phyloP scores from a whole-genome alignment of 345 rosid species.

The Lepidium didymum region DNA sequence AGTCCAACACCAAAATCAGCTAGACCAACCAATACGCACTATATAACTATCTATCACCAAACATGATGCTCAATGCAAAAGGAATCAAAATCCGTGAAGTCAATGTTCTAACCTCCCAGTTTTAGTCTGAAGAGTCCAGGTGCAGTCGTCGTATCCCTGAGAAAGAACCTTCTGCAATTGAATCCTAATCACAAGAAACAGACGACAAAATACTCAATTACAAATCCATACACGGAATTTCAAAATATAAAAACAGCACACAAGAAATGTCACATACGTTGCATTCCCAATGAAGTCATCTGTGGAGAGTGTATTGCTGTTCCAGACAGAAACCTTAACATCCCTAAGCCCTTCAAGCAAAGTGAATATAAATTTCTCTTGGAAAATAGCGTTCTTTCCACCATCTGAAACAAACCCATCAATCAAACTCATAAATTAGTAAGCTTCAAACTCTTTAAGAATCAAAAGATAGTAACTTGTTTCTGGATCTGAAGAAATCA shows the following conservation, averaged over 20 bases:
- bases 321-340: slow-evolving; percentile 55
- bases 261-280: slow-evolving; percentile 40
- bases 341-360: slow-evolving; percentile 83
- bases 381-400: slow-evolving; percentile 69
- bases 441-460: not conserved
- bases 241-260: not conserved
- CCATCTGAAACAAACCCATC: slow-evolving; percentile 51
- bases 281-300: slow-evolving; percentile 87
- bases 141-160: slow-evolving; percentile 64
- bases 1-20: not conserved
- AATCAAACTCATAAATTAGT: not conserved
- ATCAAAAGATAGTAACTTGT: not conserved
- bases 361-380: slow-evolving; percentile 73
- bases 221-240: not conserved
- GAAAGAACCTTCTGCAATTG: slow-evolving; percentile 70
- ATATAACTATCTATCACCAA: not conserved
- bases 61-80: slow-evolving; percentile 1
- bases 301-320: slow-evolving; percentile 56
- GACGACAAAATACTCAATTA: not conserved
- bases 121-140: slow-evolving; percentile 77
- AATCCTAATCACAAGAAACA: slow-evolving; percentile 38
- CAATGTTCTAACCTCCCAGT: slow-evolving; percentile 55
- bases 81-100: not conserved
- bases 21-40: not conserved
- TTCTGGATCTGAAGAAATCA: not conserved